Conservation (phyloP, 768 basidiomycete genomes). For the Leccinum rimulosum region DNA sequence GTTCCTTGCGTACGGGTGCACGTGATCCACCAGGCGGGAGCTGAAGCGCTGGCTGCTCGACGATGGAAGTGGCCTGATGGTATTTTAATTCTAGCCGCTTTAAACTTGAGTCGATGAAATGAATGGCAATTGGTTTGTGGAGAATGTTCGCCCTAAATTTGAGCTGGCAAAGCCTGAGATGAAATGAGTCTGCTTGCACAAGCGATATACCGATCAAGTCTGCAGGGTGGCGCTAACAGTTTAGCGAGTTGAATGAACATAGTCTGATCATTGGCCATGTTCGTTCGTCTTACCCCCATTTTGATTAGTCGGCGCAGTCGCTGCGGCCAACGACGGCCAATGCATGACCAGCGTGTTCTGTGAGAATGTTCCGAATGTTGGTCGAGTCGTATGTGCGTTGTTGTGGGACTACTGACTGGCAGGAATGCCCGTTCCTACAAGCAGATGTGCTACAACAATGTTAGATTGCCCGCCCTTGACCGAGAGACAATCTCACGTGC, state of each 20-base stretch:
- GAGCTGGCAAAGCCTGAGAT: no score
- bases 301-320: background rate
- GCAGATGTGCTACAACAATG: slow-evolving; percentile 1
- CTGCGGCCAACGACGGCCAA: background rate
- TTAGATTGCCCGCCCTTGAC: background rate
- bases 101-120: background rate
- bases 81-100: background rate
- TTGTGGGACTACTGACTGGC: background rate
- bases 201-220: no score
- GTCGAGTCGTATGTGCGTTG: background rate
- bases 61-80: background rate
- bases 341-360: slow-evolving; percentile 2
- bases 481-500: background rate
- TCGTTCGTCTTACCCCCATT: slow-evolving; percentile 1
- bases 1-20: no score
- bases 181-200: no score
- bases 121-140: background rate
- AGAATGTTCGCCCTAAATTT: background rate
- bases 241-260: no score
- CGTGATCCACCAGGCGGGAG: no score
- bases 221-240: no score
- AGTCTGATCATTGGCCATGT: background rate
- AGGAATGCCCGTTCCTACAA: background rate
- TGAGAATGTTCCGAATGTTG: background rate
- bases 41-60: no score